A percentile compares a stretch with the other conserved stretches of the same genome.
These are phyloP conservation scores for Sporobolomyces pararoseus DNA, from an alignment of 768 basidiomycete genomes.

Conservation along the genomic window DNA sequence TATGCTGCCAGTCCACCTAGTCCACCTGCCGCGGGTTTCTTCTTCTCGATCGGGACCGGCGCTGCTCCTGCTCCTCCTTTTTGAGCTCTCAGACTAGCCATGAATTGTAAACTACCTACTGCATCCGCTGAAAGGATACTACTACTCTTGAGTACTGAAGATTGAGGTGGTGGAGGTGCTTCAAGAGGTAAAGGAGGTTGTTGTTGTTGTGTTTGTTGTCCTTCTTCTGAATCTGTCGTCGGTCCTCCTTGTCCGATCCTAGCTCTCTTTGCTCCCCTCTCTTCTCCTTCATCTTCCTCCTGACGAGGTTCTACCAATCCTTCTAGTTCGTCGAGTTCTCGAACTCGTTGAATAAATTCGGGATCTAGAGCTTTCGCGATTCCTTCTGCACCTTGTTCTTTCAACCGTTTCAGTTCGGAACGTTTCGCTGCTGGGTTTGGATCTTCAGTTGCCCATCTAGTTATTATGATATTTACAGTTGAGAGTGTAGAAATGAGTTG, in stretches of 20 bases:
- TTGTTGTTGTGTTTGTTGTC: constrained; percentile 23
- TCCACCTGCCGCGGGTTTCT: constrained; percentile 42
- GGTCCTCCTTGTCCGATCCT: constrained; percentile 45
- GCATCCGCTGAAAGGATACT: constrained; percentile 79
- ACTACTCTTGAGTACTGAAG: constrained; percentile 10
- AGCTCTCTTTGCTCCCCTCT: constrained; percentile 48
- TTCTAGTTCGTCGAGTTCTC: constrained; percentile 79
- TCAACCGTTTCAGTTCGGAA: constrained; percentile 74
- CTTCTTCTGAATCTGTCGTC: no score
- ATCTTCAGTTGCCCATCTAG: constrained; percentile 91
- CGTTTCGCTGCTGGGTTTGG: constrained; percentile 89
- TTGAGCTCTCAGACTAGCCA: constrained; percentile 78
- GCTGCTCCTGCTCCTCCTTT: constrained; percentile 50
- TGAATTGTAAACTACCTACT: constrained; percentile 82
- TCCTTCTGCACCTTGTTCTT: constrained; percentile 78
- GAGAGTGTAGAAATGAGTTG: background rate
- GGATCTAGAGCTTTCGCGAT: constrained; percentile 79
- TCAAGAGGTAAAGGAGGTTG: constrained; percentile 44
- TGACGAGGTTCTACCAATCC: constrained; percentile 35
- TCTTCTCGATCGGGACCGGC: constrained; percentile 44
- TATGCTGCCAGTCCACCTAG: constrained; percentile 39
- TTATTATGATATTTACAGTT: no score
- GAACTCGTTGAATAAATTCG: constrained; percentile 80
- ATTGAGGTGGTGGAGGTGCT: constrained; percentile 48
- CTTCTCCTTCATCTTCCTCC: constrained; percentile 40